Conservation (phyloP, 2,329 filamentous ascomycete genomes). For the Exserohilum rostratum region DNA sequence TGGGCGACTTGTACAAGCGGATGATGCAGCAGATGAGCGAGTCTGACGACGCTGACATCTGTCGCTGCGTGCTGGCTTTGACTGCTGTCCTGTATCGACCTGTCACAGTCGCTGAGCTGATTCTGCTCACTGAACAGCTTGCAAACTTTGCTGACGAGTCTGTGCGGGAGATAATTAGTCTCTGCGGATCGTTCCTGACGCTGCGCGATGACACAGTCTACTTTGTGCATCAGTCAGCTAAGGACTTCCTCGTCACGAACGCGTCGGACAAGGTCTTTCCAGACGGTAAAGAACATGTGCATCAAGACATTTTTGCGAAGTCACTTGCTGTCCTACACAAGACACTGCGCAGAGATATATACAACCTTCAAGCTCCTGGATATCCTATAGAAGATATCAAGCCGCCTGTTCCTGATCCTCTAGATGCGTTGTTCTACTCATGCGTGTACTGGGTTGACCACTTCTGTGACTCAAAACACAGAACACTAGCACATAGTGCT, state of each 20-base stretch:
- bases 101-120: conserved; percentile 46
- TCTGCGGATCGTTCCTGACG: conserved; percentile 47
- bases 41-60: conserved; percentile 39
- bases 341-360: background rate
- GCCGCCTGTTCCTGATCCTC: conserved; percentile 22
- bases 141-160: conserved; percentile 2
- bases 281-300: conserved; percentile 14
- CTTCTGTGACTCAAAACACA: conserved; percentile 25
- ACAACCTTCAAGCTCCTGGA: background rate
- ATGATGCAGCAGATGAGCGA: conserved; percentile 48
- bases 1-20: conserved; percentile 48
- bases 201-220: conserved; percentile 19
- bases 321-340: background rate
- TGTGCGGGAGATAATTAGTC: conserved; percentile 32
- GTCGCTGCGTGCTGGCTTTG: conserved; percentile 46
- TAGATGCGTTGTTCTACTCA: conserved; percentile 30
- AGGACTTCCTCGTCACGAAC: conserved; percentile 47
- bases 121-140: conserved; percentile 22
- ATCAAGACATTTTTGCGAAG: background rate
- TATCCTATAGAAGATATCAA: background rate
- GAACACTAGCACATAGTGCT: background rate
- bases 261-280: background rate
- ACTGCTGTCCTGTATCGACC: conserved; percentile 45
- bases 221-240: conserved; percentile 54
- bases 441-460: conserved; percentile 46